Conservation (phyloP, 2,329 filamentous ascomycete species). For the Coniochaeta sp. region DNA sequence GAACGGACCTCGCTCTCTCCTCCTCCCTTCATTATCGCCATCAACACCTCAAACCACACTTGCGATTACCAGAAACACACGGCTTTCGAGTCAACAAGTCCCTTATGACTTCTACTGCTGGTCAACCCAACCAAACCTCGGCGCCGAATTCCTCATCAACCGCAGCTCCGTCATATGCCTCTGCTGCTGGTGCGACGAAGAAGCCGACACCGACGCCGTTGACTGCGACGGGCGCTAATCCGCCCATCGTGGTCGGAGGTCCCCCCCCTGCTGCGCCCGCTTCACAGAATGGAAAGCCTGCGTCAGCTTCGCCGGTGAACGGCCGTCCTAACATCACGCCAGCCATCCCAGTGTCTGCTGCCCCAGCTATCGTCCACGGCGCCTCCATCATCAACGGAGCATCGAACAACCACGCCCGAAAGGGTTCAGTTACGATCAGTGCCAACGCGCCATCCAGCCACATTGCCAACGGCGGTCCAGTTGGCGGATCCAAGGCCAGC, state of each 20-base stretch:
- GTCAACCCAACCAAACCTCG: conserved; percentile 45
- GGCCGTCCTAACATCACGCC: conserved; percentile 68
- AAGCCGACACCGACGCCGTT: conserved; percentile 54
- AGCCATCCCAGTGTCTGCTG: conserved; percentile 45
- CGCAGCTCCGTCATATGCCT: conserved; percentile 60
- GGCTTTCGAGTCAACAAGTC: conserved; percentile 22
- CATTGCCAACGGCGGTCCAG: conserved; percentile 65
- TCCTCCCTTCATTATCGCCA: background rate
- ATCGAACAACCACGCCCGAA: conserved; percentile 67
- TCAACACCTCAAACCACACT: conserved; percentile 8
- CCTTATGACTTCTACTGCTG: conserved; percentile 56
- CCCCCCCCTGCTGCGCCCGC: conserved; percentile 36
- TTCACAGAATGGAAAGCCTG: conserved; percentile 55
- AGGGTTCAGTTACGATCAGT: conserved; percentile 87
- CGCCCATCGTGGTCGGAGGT: conserved; percentile 45
- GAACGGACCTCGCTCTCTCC: background rate
- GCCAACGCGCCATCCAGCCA: conserved; percentile 71
- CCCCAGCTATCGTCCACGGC: conserved; percentile 55
- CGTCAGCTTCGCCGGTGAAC: conserved; percentile 74
- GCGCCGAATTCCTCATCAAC: conserved; percentile 49
- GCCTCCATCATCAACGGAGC: conserved; percentile 59
- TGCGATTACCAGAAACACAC: conserved; percentile 13
- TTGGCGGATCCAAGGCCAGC: conserved; percentile 57
- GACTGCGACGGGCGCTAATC: conserved; percentile 51
- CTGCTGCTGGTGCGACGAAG: conserved; percentile 56